Base-by-base conservation (phyloP, 2,329 filamentous ascomycete genomes). In the Apiospora hydei region DNA sequence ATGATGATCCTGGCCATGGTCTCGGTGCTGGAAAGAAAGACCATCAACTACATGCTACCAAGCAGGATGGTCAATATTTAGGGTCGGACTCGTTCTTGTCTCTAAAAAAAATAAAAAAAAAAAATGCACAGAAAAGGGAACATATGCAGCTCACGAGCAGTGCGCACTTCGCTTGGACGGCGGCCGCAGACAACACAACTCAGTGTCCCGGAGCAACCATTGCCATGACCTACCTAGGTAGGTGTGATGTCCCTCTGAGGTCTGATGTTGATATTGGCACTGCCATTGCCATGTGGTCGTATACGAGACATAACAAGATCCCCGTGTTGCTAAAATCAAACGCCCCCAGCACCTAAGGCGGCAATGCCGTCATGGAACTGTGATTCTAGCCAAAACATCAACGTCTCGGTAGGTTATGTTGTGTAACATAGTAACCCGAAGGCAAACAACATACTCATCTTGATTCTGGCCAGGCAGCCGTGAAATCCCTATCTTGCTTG, bases 351-450 rank as follows among this genome's bases (percentile, higher is more conserved):
- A 30, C 26, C 16, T 38, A 38, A 38, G 30, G 26, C 7, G 30
- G 26, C 7, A 64, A 7, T 38, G 18, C 34, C 57, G 4, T 11
- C 57, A 8, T 41, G 57, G 18, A 8, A 18, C 7, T n/a, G 34
- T 64, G 34, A 41, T 41, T n/a, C 57, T 41, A 21, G 30, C 18
- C 57, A 64, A 64, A 64, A 64, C 30, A 64, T 41, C 30, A 24
- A 13, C 34, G 57, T 64, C 57, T 41, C 57, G 57, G 57, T 41
- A 41, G 34, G 57, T 24, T 41, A 64, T 41, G 57, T n/a, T 10
- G 57, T 64, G 34, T 64, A 64, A 64, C 57, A 41, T 64, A n/a
- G 57, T 41, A 64, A n/a, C 21, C 57, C 57, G 57, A 41, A 16
- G 34, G 34, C 57, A 64, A 64, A 64, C 53, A 38, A 14, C 57